These are phyloP conservation scores for Tetraselmis striata DNA, from an alignment of 139 green algal species.

Conservation along the genomic window DNA sequence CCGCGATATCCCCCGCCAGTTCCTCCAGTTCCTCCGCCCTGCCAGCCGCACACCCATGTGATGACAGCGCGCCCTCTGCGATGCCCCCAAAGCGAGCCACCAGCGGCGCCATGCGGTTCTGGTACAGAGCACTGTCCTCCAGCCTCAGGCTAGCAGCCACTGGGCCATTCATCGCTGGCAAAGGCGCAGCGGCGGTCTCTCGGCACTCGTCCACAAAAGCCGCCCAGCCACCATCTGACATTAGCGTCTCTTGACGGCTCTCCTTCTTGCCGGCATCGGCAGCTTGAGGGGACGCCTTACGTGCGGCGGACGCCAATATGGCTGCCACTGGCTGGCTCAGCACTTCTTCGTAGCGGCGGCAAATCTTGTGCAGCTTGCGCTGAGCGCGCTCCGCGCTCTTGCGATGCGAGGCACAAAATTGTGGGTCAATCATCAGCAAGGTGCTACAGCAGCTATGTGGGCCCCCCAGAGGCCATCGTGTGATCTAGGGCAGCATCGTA, in stretches of 20 bases:
- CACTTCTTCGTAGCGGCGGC: slow-evolving; percentile 33
- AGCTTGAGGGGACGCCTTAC: not conserved
- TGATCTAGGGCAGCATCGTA: too few species aligned
- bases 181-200: not conserved
- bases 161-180: not conserved
- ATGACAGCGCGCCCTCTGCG: not conserved
- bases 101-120: slow-evolving; percentile 18
- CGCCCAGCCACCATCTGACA: not conserved
- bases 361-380: slow-evolving; percentile 75
- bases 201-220: not conserved
- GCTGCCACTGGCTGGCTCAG: slow-evolving; percentile 41
- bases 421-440: too few species aligned
- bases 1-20: slow-evolving; percentile 9
- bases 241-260: not conserved
- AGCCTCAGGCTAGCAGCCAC: not conserved
- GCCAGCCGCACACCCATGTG: not conserved
- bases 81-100: not conserved
- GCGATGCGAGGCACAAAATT: too few species aligned
- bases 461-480: too few species aligned
- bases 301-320: slow-evolving; percentile 28
- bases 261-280: not conserved
- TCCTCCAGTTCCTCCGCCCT: slow-evolving; percentile 13
- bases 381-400: slow-evolving; percentile 70
- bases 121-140: not conserved
- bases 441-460: too few species aligned